A percentile compares a stretch with the other conserved stretches of the same genome.
Conservation (phyloP, 345 rosid genomes). For the Pugionium cornutum region DNA sequence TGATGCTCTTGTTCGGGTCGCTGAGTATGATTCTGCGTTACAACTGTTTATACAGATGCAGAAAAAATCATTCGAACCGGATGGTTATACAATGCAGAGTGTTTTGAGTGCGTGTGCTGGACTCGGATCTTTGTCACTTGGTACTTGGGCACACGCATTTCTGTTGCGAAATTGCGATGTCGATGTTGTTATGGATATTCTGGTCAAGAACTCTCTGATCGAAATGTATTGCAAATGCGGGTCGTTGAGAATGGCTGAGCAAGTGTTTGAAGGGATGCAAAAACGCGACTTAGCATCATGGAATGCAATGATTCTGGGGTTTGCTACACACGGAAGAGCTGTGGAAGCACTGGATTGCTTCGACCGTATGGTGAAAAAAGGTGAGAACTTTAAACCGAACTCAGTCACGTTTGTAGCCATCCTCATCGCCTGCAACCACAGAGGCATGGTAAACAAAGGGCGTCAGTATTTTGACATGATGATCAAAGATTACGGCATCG, state of each 20-base stretch:
- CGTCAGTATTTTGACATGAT: slow-evolving; percentile 59
- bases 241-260: slow-evolving; percentile 54
- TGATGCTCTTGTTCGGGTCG: slow-evolving; percentile 63
- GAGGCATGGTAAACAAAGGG: slow-evolving; percentile 67
- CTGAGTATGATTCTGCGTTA: slow-evolving; percentile 58
- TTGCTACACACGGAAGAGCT: slow-evolving; percentile 71
- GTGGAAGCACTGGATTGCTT: slow-evolving; percentile 55
- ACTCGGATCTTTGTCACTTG: slow-evolving; percentile 63
- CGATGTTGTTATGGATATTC: slow-evolving; percentile 45
- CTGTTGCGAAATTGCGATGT: slow-evolving; percentile 46
- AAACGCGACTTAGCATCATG: slow-evolving; percentile 67
- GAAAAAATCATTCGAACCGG: slow-evolving; percentile 49
- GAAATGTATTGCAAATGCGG: slow-evolving; percentile 92
- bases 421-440: slow-evolving; percentile 68
- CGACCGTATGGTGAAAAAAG: slow-evolving; percentile 41
- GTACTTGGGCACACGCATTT: slow-evolving; percentile 74
- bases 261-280: slow-evolving; percentile 63
- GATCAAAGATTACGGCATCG: slow-evolving; percentile 53
- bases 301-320: slow-evolving; percentile 76
- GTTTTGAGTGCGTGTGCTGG: slow-evolving; percentile 68
- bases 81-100: slow-evolving; percentile 75
- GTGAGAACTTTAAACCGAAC: slow-evolving; percentile 48
- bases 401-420: slow-evolving; percentile 68
- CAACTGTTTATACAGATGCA: slow-evolving; percentile 54
- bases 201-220: slow-evolving; percentile 61